Conservation (phyloP, 2,329 filamentous ascomycete species). For the Hypoxylon sp. region DNA sequence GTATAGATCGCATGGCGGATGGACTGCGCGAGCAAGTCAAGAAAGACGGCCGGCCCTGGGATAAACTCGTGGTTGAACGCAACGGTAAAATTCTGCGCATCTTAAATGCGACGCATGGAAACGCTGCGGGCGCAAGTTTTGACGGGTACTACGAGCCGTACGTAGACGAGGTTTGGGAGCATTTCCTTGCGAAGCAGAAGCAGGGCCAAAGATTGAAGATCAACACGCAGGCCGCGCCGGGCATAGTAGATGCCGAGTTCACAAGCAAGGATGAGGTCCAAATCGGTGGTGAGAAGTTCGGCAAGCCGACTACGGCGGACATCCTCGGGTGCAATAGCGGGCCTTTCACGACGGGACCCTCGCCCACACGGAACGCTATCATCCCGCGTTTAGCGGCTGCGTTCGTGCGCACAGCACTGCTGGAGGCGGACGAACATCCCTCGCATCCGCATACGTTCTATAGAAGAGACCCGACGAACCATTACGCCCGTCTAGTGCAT, state of each 20-base stretch:
- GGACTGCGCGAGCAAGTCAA: slow-evolving; percentile 68
- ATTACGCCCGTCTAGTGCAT: slow-evolving; percentile 72
- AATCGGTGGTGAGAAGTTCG: slow-evolving; percentile 62
- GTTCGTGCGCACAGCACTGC: slow-evolving; percentile 69
- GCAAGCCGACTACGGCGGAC: slow-evolving; percentile 70
- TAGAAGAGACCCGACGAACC: slow-evolving; percentile 64
- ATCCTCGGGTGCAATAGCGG: slow-evolving; percentile 77
- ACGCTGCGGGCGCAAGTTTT: slow-evolving; percentile 61
- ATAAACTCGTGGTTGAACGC: slow-evolving; percentile 64
- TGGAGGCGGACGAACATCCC: slow-evolving; percentile 61
- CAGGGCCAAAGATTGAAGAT: slow-evolving; percentile 63
- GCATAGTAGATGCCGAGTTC: slow-evolving; percentile 67
- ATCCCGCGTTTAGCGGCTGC: slow-evolving; percentile 65
- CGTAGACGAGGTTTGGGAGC: slow-evolving; percentile 61
- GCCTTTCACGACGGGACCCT: slow-evolving; percentile 67
- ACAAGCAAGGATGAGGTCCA: slow-evolving; percentile 58
- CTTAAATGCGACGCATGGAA: slow-evolving; percentile 62
- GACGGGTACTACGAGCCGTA: slow-evolving; percentile 61
- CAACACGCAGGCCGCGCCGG: slow-evolving; percentile 75
- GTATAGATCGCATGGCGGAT: slow-evolving; percentile 68
- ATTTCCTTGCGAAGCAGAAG: slow-evolving; percentile 51
- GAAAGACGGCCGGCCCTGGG: slow-evolving; percentile 73
- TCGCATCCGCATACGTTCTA: slow-evolving; percentile 57
- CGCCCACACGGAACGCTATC: slow-evolving; percentile 58
- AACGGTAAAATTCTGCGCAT: slow-evolving; percentile 56